Base-by-base conservation (phyloP, 2,329 filamentous ascomycete species). In the Stemphylium lycopersici region DNA sequence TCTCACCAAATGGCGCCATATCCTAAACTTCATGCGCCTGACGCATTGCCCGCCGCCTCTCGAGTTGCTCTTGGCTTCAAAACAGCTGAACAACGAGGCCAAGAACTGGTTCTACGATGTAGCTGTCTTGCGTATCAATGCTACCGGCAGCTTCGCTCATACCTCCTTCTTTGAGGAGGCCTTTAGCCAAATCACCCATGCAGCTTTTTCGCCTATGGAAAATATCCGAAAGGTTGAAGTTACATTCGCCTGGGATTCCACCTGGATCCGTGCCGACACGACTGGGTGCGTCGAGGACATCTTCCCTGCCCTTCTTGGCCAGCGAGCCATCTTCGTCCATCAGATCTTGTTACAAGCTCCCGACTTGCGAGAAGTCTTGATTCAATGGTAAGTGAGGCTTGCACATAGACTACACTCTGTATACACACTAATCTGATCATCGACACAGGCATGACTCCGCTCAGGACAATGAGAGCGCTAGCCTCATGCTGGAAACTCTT, bases 61-160 rank as follows among this genome's bases (percentile, higher is more conserved):
- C 26, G 61, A 68, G 41, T 64, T 75, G 3, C 60, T 75, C 20
- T 59, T 70, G 15, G 42, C 63, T n/a, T 71, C 57, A 16, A 68
- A 68, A 32, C 60, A 69, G 43, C 58, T 75, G 40, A 68, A 61
- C 45, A 43, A 31, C 3, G 67, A 74, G 55, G 70, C 62, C 22
- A 67, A 65, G 56, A 56, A 66, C 39, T 74, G 69, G 69, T 75
- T 67, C 55, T 75, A 74, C 58, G 57, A 73, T n/a, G 61, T 64
- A 12, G 61, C 68, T 0, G 48, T 65, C 10, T 56, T 75, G 12
- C 64, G 51, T 15, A 67, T 75, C 50, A 51, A 71, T 12, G 69
- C 63, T n/a, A 74, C 72, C 3, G 65, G 54, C 31, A 70, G 67
- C 61, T 73, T 75, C 39, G 61, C 64, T 2, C 72, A 75, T 47